Evolutionary conservation across 148 eudicot genomes (phyloP).

Genomic region (Rhododendron williamsianum): DNA sequence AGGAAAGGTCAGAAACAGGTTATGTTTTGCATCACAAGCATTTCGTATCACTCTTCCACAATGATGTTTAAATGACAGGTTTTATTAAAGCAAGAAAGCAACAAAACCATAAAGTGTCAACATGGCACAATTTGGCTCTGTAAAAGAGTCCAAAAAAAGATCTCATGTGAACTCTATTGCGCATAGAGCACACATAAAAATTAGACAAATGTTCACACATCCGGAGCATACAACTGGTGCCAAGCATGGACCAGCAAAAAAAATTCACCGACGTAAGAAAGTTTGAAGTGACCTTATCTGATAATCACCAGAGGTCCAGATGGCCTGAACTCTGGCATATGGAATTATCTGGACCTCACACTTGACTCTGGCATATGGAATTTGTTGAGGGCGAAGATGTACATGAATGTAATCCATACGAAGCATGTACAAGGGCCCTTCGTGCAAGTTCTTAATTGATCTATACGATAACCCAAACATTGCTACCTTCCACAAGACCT

Average conservation of each 20-base stretch:
- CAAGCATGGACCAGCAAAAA: background rate
- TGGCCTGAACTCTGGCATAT: background rate
- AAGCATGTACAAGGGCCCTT: background rate
- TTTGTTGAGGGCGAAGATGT: background rate
- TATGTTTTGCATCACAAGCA: background rate
- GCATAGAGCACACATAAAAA: background rate
- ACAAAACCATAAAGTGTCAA: background rate
- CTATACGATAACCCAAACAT: background rate
- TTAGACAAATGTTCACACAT: background rate
- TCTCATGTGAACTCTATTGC: background rate
- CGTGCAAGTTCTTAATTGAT: background rate
- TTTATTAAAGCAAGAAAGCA: background rate
- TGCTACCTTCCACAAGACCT: background rate
- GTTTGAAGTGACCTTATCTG: background rate
- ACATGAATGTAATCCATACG: background rate
- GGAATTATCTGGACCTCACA: background rate
- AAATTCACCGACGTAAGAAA: background rate
- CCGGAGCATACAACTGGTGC: background rate
- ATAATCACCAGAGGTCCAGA: background rate
- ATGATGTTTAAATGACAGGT: background rate
- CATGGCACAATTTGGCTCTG: background rate
- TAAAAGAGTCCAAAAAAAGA: background rate
- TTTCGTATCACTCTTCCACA: background rate
- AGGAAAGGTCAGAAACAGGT: background rate
- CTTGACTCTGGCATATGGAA: background rate